Percentiles rank a stretch among this genome's conserved stretches.
Conservation (phyloP, 352 stramenopile species). For the Pythium aphanidermatum region DNA sequence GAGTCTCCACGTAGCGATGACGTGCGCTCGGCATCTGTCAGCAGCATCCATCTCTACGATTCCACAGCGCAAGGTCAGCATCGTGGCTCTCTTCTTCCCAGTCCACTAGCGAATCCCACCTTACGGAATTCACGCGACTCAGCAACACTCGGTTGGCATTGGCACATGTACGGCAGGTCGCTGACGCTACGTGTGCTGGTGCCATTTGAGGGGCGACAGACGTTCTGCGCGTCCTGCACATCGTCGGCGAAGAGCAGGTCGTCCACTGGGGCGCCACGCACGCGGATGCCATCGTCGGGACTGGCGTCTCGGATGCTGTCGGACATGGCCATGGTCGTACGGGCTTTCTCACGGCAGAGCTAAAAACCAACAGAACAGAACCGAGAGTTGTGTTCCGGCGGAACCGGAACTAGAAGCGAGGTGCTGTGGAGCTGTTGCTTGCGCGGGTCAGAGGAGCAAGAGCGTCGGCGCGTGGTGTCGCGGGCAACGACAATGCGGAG, state of each 20-base stretch:
- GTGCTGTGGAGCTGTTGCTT: too few species aligned
- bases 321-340: constrained; percentile 34
- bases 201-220: constrained; percentile 13
- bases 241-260: constrained; percentile 18
- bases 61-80: too few species aligned
- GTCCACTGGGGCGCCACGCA: constrained; percentile 15
- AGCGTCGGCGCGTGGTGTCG: too few species aligned
- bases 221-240: constrained; percentile 1
- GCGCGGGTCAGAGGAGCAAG: too few species aligned
- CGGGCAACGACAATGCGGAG: too few species aligned
- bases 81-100: too few species aligned
- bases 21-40: constrained; percentile 71
- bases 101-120: constrained; percentile 21
- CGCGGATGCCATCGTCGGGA: constrained; percentile 26
- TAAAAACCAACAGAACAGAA: background rate
- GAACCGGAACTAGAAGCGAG: too few species aligned
- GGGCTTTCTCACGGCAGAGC: background rate
- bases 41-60: constrained; percentile 61
- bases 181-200: constrained; percentile 14
- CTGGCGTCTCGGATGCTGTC: constrained; percentile 27
- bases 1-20: constrained; percentile 55
- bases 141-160: constrained; percentile 59
- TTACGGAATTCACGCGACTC: constrained; percentile 81
- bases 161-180: constrained; percentile 25
- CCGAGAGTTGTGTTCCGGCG: too few species aligned